Conservation (phyloP, 2,329 filamentous ascomycete species). For the Xylariaceae sp. region DNA sequence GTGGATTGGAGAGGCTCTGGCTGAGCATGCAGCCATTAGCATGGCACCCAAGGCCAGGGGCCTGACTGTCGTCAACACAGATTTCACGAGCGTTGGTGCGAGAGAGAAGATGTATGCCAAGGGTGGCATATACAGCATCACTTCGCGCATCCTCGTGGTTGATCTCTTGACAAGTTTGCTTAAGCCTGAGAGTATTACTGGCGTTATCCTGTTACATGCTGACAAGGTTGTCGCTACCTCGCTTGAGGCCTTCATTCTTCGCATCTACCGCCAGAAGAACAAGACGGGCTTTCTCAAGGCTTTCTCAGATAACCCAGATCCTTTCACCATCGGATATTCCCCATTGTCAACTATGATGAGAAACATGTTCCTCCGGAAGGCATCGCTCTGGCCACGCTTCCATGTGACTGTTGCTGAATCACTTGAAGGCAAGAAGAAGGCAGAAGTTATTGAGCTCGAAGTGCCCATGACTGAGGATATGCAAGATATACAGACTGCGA, state of each 20-base stretch:
- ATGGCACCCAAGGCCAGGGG: slow-evolving; percentile 77
- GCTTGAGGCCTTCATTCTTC: slow-evolving; percentile 88
- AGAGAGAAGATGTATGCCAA: slow-evolving; percentile 88
- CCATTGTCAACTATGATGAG: slow-evolving; percentile 87
- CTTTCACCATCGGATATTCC: slow-evolving; percentile 82
- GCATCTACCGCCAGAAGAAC: slow-evolving; percentile 92
- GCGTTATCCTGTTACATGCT: slow-evolving; percentile 81
- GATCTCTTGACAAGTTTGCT: slow-evolving; percentile 84
- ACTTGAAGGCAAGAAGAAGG: slow-evolving; percentile 85
- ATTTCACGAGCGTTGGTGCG: slow-evolving; percentile 79
- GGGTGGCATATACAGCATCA: slow-evolving; percentile 93
- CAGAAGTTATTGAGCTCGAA: slow-evolving; percentile 95
- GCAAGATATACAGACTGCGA: slow-evolving; percentile 87
- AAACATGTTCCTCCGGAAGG: slow-evolving; percentile 84
- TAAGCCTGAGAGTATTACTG: slow-evolving; percentile 79
- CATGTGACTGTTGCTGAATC: slow-evolving; percentile 86
- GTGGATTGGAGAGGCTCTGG: slow-evolving; percentile 94
- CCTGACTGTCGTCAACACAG: slow-evolving; percentile 88
- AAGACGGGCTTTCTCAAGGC: slow-evolving; percentile 92
- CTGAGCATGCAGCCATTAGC: slow-evolving; percentile 91
- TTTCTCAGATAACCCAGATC: slow-evolving; percentile 89
- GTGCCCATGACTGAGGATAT: slow-evolving; percentile 94
- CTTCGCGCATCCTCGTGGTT: slow-evolving; percentile 89
- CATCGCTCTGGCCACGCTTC: slow-evolving; percentile 88
- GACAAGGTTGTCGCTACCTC: slow-evolving; percentile 84